Conservation (phyloP, 2,329 filamentous ascomycete species). For the Grosmannia serpens region DNA sequence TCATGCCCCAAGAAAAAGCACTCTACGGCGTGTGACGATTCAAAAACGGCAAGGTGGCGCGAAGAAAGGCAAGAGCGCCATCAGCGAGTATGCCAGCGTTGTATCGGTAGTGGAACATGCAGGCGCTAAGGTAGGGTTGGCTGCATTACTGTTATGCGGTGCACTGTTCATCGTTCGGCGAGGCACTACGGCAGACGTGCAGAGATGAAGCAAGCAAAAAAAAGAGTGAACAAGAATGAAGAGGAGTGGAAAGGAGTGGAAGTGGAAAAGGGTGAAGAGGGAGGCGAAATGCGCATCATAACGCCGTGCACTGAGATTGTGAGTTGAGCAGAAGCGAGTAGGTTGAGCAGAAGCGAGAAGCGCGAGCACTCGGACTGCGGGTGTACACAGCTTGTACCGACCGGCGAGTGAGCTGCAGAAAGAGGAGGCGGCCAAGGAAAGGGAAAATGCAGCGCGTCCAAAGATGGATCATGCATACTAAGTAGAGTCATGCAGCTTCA, state of each 20-base stretch:
- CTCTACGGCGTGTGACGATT: neutral
- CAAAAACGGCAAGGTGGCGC: neutral
- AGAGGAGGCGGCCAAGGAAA: no score
- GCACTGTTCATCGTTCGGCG: neutral
- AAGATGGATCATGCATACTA: neutral
- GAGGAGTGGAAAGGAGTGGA: no score
- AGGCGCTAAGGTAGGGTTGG: neutral
- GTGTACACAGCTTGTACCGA: no score
- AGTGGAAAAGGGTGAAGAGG: no score
- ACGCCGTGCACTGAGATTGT: no score
- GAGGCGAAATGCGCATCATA: no score
- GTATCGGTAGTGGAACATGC: neutral
- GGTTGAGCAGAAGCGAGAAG: no score
- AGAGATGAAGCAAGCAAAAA: neutral
- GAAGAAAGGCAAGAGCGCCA: neutral
- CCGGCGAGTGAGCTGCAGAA: no score
- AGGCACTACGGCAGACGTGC: neutral
- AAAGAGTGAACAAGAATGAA: no score
- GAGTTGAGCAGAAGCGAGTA: no score
- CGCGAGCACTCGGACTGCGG: no score
- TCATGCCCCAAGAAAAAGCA: neutral
- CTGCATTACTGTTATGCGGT: neutral
- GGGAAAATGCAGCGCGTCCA: no score
- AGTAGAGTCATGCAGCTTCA: neutral
- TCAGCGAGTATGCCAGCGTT: neutral